Conservation (phyloP, 768 basidiomycete species). For the Lactarius psammicola region DNA sequence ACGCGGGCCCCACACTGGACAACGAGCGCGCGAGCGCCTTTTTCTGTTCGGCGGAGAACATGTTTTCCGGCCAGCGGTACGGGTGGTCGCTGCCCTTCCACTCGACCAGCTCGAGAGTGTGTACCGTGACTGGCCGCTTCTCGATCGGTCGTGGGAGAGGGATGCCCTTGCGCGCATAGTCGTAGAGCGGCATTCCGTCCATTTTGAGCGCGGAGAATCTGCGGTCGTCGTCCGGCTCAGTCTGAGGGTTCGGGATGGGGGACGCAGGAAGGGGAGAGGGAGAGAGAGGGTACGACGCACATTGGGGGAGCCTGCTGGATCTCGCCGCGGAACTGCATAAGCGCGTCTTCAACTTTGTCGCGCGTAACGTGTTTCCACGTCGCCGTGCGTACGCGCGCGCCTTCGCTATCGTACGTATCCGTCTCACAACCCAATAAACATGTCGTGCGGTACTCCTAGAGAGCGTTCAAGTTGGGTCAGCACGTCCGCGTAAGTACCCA, state of each 20-base stretch:
- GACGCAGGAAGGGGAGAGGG: slow-evolving; percentile 8
- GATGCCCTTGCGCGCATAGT: slow-evolving; percentile 89
- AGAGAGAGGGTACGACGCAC: slow-evolving; percentile 49
- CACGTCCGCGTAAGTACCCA: slow-evolving; percentile 1
- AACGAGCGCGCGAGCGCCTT: slow-evolving; percentile 66
- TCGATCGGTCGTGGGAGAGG: slow-evolving; percentile 96
- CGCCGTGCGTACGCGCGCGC: slow-evolving; percentile 70
- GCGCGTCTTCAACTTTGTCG: slow-evolving; percentile 64
- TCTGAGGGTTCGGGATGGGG: neutral
- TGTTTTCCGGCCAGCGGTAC: slow-evolving; percentile 74
- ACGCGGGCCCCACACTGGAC: slow-evolving; percentile 45
- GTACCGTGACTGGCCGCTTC: slow-evolving; percentile 75
- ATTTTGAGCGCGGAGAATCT: slow-evolving; percentile 99
- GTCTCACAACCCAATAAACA: slow-evolving; percentile 93
- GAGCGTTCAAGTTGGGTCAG: slow-evolving; percentile 1
- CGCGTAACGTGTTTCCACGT: slow-evolving; percentile 83
- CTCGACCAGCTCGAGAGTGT: slow-evolving; percentile 71
- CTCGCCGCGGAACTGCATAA: slow-evolving; percentile 78
- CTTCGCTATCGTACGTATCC: slow-evolving; percentile 91
- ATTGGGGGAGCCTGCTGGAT: slow-evolving; percentile 92
- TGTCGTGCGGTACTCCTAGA: slow-evolving; percentile 86
- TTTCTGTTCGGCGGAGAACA: slow-evolving; percentile 66
- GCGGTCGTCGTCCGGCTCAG: slow-evolving; percentile 1
- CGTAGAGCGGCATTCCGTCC: slow-evolving; percentile 94
- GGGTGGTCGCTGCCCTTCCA: slow-evolving; percentile 77